Evolutionary conservation across 768 basidiomycete species (phyloP).

Genomic region (Xerocomellus intermedius): DNA sequence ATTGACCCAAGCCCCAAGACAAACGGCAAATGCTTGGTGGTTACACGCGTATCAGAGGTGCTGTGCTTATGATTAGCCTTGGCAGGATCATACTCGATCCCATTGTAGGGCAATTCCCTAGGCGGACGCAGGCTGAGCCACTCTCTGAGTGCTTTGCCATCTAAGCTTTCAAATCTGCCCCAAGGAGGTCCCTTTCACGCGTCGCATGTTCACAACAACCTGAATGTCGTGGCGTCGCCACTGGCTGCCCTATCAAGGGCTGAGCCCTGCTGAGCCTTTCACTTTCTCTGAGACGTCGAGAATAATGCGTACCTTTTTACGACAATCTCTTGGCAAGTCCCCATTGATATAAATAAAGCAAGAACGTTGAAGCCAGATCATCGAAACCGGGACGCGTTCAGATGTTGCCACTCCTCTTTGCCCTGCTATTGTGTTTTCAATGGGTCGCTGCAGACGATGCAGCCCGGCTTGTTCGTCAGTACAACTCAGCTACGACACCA

Average conservation of each 20-base stretch:
- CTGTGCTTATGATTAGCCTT: too few species aligned
- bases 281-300: too few species aligned
- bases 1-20: too few species aligned
- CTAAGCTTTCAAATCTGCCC: too few species aligned
- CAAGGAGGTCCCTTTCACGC: neutral
- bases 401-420: constrained; percentile 15
- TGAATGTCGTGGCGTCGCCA: neutral
- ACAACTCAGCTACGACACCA: constrained; percentile 1
- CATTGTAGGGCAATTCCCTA: too few species aligned
- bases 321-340: neutral
- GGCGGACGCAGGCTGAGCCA: too few species aligned
- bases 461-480: neutral
- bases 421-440: constrained; percentile 9
- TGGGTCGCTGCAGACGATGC: constrained; percentile 5
- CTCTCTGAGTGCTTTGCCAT: neutral
- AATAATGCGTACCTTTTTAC: neutral
- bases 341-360: neutral
- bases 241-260: neutral
- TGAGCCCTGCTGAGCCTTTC: too few species aligned
- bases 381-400: neutral
- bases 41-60: too few species aligned
- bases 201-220: neutral
- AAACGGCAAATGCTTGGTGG: too few species aligned
- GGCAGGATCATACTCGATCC: too few species aligned
- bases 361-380: neutral